Evolutionary conservation across 2,329 filamentous ascomycete species (phyloP).

Genomic region (Botrytis deweyae): DNA sequence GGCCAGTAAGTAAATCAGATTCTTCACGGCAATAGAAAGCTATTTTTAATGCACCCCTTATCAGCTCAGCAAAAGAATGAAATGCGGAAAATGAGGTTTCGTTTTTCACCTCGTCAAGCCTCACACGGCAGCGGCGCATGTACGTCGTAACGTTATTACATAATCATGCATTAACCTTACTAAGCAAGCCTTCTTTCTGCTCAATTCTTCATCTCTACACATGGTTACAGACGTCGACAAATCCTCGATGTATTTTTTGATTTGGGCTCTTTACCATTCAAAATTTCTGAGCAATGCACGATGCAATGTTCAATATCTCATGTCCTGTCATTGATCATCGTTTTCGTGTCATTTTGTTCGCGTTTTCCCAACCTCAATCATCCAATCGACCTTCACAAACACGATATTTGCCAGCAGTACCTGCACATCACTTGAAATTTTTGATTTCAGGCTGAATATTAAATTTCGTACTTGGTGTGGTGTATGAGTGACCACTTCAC

Average conservation of each 20-base stretch:
- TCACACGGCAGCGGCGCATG: neutral
- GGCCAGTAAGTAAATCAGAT: neutral
- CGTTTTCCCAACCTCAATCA: neutral
- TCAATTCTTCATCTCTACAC: neutral
- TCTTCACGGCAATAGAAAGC: no score
- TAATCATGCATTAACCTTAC: neutral
- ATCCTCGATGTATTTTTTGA: neutral
- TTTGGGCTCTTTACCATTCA: neutral
- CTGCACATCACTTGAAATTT: neutral
- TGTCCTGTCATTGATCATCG: neutral
- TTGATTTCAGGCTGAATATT: constrained; percentile 11
- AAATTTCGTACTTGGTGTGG: constrained; percentile 12
- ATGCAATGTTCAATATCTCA: neutral
- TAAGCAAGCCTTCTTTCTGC: neutral
- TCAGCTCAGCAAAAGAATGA: neutral
- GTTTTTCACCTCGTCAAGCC: neutral
- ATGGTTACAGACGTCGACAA: neutral
- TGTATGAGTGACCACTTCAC: constrained; percentile 10
- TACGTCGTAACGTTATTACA: neutral
- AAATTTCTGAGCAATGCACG: neutral
- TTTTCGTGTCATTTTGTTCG: neutral
- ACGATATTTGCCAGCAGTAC: constrained; percentile 7
- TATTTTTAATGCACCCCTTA: neutral
- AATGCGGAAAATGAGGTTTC: neutral
- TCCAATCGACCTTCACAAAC: neutral